These are phyloP conservation scores for Psilocybe subaeruginosa DNA, from an alignment of 768 basidiomycete species.

Conservation along the genomic window DNA sequence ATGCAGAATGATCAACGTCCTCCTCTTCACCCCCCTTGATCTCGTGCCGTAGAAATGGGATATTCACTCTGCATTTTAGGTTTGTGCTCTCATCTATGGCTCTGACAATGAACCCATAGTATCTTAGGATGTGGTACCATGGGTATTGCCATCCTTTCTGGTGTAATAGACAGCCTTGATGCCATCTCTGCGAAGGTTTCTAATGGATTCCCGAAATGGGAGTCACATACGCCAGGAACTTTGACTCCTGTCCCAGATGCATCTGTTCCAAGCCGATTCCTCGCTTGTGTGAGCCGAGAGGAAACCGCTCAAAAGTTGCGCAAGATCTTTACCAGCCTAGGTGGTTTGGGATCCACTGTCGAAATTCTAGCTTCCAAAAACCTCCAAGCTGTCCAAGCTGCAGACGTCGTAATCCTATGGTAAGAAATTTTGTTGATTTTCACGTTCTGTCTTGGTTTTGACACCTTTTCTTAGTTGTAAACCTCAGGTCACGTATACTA, in stretches of 20 bases:
- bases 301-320: conserved; percentile 74
- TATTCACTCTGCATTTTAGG: conserved; percentile 93
- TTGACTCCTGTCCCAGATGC: conserved; percentile 58
- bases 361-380: conserved; percentile 75
- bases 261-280: conserved; percentile 77
- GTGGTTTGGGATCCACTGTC: conserved; percentile 64
- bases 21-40: neutral
- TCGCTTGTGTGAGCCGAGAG: conserved; percentile 84
- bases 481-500: conserved; percentile 80
- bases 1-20: conserved; percentile 7
- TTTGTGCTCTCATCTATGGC: conserved; percentile 23
- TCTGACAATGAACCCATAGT: conserved; percentile 20
- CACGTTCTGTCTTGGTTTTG: neutral
- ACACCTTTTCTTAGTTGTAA: conserved; percentile 70
- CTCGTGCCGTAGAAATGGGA: conserved; percentile 59
- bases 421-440: conserved; percentile 35
- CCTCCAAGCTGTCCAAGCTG: conserved; percentile 65
- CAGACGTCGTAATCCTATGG: conserved; percentile 92
- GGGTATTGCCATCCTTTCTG: conserved; percentile 95
- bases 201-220: conserved; percentile 35
- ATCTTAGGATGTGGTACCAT: conserved; percentile 93
- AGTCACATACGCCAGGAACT: conserved; percentile 38
- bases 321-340: conserved; percentile 59
- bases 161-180: conserved; percentile 85
- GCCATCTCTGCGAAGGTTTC: conserved; percentile 27